Conservation (phyloP, 2,329 filamentous ascomycete genomes). For the Leptoxyphium fumago region DNA sequence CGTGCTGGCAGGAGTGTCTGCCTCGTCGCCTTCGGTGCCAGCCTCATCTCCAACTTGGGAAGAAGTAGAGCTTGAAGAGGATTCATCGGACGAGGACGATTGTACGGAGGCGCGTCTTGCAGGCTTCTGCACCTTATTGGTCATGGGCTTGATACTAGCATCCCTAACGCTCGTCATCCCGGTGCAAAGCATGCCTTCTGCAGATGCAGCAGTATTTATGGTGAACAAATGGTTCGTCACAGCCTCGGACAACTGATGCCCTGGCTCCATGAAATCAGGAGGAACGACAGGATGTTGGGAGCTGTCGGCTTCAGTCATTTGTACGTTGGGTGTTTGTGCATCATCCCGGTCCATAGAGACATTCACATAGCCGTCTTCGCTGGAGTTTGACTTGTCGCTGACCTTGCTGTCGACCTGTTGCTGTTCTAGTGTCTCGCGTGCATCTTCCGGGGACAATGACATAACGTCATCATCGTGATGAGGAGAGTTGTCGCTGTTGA, state of each 20-base stretch:
- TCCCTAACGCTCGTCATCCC: slow-evolving; percentile 23
- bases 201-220: slow-evolving; percentile 47
- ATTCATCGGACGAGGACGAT: slow-evolving; percentile 13
- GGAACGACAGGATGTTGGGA: slow-evolving; percentile 21
- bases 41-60: slow-evolving; percentile 10
- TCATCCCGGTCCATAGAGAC: slow-evolving; percentile 60
- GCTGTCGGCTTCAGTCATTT: background rate
- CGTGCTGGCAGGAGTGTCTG: background rate
- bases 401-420: slow-evolving; percentile 26
- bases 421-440: background rate
- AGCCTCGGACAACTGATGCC: slow-evolving; percentile 38
- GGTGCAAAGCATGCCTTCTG: slow-evolving; percentile 46
- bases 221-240: slow-evolving; percentile 59
- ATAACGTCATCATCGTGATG: slow-evolving; percentile 5
- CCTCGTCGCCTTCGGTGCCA: slow-evolving; percentile 11
- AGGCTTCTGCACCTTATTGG: slow-evolving; percentile 13
- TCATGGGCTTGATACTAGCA: slow-evolving; percentile 12
- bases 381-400: slow-evolving; percentile 63
- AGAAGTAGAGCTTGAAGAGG: slow-evolving; percentile 5
- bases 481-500: slow-evolving; percentile 4
- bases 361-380: slow-evolving; percentile 82
- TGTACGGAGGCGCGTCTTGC: slow-evolving; percentile 11
- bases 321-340: background rate
- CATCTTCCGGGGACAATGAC: background rate
- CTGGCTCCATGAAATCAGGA: slow-evolving; percentile 13